These are phyloP conservation scores for Abortiporus biennis DNA, from an alignment of 1,284 basidiomycete species.

Conservation along the genomic window DNA sequence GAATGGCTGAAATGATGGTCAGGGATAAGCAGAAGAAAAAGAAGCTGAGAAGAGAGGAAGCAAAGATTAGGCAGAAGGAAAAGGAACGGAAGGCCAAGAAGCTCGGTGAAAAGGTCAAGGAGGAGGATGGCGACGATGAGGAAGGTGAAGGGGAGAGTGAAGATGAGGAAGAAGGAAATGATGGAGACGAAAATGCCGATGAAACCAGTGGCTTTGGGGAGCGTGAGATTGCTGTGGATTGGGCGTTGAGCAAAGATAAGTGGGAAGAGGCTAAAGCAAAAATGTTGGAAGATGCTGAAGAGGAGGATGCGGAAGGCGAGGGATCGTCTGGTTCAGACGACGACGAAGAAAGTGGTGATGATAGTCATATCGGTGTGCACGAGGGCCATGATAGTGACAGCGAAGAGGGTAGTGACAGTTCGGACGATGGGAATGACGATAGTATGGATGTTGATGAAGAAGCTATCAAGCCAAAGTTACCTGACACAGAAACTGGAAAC, in stretches of 20 bases:
- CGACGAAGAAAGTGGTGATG: slow-evolving; percentile 23
- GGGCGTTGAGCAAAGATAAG: slow-evolving; percentile 92
- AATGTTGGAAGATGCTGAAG: slow-evolving; percentile 34
- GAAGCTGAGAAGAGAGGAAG: slow-evolving; percentile 56
- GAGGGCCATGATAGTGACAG: slow-evolving; percentile 18
- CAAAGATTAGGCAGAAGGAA: slow-evolving; percentile 37
- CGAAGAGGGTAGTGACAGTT: slow-evolving; percentile 19
- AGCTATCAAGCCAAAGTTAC: slow-evolving; percentile 66
- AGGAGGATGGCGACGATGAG: slow-evolving; percentile 34
- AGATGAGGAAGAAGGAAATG: slow-evolving; percentile 41
- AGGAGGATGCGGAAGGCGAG: slow-evolving; percentile 25
- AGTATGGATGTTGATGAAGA: slow-evolving; percentile 43
- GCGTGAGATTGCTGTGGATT: slow-evolving; percentile 71
- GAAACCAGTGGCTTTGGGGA: slow-evolving; percentile 38
- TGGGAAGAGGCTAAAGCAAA: slow-evolving; percentile 79
- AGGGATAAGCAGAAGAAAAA: slow-evolving; percentile 75
- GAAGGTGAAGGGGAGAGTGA: slow-evolving; percentile 34
- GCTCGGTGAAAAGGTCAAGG: slow-evolving; percentile 30
- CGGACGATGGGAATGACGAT: slow-evolving; percentile 28
- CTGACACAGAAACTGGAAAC: slow-evolving; percentile 78
- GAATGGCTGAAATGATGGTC: slow-evolving; percentile 60
- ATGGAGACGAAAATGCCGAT: slow-evolving; percentile 29
- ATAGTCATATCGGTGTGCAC: slow-evolving; percentile 32
- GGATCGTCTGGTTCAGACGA: slow-evolving; percentile 37
- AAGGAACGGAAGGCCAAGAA: slow-evolving; percentile 29